Conservation (phyloP, 495 filamentous ascomycete genomes). For the Umbilicaria muhlenbergii region DNA sequence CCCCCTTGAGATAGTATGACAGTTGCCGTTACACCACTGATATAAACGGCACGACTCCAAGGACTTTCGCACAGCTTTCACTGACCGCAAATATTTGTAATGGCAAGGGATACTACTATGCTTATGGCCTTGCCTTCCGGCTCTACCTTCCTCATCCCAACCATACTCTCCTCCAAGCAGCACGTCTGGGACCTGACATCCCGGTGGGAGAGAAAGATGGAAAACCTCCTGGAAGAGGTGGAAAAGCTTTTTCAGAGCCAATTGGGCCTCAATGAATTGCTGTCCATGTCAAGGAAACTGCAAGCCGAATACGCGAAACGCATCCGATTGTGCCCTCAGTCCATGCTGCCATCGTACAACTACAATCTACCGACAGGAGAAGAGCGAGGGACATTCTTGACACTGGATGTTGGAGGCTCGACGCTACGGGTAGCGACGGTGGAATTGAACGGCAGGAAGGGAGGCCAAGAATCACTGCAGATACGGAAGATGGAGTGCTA, state of each 20-base stretch:
- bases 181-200: not conserved
- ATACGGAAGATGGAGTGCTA: slow-evolving; percentile 34
- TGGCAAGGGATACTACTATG: too few species aligned
- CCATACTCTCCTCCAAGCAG: not conserved
- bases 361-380: slow-evolving; percentile 42
- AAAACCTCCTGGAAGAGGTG: slow-evolving; percentile 9
- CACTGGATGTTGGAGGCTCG: slow-evolving; percentile 52
- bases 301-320: slow-evolving; percentile 40
- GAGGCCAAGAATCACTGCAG: slow-evolving; percentile 26
- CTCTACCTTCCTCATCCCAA: not conserved
- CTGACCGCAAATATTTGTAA: too few species aligned
- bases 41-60: too few species aligned
- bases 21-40: too few species aligned
- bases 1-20: too few species aligned
- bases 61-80: too few species aligned
- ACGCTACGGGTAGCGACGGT: slow-evolving; percentile 50
- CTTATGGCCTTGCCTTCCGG: not conserved
- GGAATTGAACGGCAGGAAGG: slow-evolving; percentile 30
- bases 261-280: slow-evolving; percentile 5
- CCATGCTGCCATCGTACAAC: slow-evolving; percentile 54
- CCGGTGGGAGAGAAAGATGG: not conserved
- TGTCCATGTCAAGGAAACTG: slow-evolving; percentile 39
- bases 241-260: slow-evolving; percentile 4
- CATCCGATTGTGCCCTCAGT: slow-evolving; percentile 35
- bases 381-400: slow-evolving; percentile 44